Evolutionary conservation across 2,329 filamentous ascomycete species (phyloP), one percentile per base, ranked within the genome.

Genomic region (Boeremia lycopersici): DNA sequence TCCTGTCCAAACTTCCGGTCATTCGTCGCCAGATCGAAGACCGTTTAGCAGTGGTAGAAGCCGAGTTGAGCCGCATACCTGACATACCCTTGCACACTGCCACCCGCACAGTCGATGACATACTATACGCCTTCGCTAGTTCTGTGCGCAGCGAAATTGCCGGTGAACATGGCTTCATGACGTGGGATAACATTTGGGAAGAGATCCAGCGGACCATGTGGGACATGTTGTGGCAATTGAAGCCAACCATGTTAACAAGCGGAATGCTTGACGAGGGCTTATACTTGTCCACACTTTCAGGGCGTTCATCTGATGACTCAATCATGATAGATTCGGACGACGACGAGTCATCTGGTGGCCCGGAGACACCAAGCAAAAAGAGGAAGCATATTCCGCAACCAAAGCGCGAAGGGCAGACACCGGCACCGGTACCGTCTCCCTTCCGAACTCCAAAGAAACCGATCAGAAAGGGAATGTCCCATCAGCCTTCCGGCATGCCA

Each of bases 1-100:
- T 68, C 19, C 39, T 63, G 1, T 42, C 46, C 23, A 75, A 72
- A 25, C 61, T 82, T 0, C 81, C 81, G 0, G 54, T 60, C 0
- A 81, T 84, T 4, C 71, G 76, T 0, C 60, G 68, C 0, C 72
- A 80, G n/a, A 79, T 85, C 0, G 57, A 77, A 6, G 49, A 64
- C 0, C 75, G 83, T 5, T 79, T 89, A 0, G 57, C 73, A 0
- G 69, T 78, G 0, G 84, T 92, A 2, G 77, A 84, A 1, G 62
- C 67, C 0, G 76, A 88, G 51, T 79, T 96, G 0, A 60, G 70
- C 0, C 75, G 74, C 0, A 80, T 93, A 0, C 89, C 89, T 0
- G 87, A 90, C 33, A 82, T 90, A 0, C 88, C 89, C 0, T 74
- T 74, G 0, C 74, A 78, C 0, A 90, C 91, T 38, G 83, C 91